These are phyloP conservation scores for Termitomyces sp. DNA, from an alignment of 768 basidiomycete genomes.

Conservation along the genomic window DNA sequence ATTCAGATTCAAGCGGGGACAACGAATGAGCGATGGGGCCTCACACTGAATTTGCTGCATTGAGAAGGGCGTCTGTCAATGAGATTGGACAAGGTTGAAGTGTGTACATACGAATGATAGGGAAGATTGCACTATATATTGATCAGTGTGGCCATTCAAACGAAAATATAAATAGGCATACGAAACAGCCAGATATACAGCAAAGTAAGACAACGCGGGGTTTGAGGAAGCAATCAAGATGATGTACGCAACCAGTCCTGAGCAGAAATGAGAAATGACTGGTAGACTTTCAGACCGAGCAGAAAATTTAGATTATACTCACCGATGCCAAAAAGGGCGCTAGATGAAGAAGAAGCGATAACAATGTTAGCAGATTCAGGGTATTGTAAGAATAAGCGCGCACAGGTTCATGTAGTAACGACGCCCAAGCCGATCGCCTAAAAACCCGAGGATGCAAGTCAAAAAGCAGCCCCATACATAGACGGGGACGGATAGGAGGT, in stretches of 20 bases:
- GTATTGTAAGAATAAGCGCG: slow-evolving; percentile 14
- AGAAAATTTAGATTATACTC: not conserved
- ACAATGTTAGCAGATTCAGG: not conserved
- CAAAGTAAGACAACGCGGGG: slow-evolving; percentile 68
- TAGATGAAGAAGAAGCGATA: slow-evolving; percentile 1
- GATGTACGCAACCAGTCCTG: slow-evolving; percentile 57
- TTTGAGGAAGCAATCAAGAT: slow-evolving; percentile 59
- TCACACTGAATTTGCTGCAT: slow-evolving; percentile 48
- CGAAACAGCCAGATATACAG: slow-evolving; percentile 68
- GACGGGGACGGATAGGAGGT: slow-evolving; percentile 74
- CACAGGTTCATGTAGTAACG: slow-evolving; percentile 62
- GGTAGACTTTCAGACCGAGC: not conserved
- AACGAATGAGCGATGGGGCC: slow-evolving; percentile 8
- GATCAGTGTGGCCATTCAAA: not conserved
- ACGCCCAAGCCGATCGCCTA: slow-evolving; percentile 57
- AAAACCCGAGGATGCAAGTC: slow-evolving; percentile 57
- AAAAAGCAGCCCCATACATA: slow-evolving; percentile 71
- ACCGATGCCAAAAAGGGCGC: slow-evolving; percentile 25
- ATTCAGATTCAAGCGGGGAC: slow-evolving; percentile 3
- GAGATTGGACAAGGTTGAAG: not conserved
- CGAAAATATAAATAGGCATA: slow-evolving; percentile 29
- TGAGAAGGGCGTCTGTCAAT: not conserved
- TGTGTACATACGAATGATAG: slow-evolving; percentile 42
- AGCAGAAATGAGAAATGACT: not conserved
- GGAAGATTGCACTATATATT: slow-evolving; percentile 40